Percentiles rank a stretch among this genome's conserved stretches.
Evolutionary conservation across 2,329 filamentous ascomycete species (phyloP).

Genomic region (Venturia pyrina): DNA sequence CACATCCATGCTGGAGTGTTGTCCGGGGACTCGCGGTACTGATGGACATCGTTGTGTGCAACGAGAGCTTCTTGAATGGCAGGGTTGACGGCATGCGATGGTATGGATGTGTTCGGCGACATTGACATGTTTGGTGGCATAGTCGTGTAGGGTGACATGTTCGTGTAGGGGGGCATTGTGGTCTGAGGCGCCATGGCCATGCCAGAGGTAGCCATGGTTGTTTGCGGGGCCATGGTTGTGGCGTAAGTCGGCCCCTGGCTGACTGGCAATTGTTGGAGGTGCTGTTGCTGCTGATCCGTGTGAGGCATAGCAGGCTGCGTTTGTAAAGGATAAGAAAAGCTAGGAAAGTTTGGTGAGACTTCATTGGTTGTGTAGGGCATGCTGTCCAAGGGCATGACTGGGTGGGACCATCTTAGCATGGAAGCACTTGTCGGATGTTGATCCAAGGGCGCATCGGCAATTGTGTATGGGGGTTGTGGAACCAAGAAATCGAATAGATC

Average conservation of each 20-base stretch:
- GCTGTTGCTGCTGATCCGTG: background rate
- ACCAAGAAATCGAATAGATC: conserved; percentile 7
- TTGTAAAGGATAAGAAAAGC: background rate
- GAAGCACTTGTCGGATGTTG: background rate
- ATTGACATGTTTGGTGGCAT: conserved; percentile 1
- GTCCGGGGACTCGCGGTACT: background rate
- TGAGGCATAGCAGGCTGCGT: background rate
- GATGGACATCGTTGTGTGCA: background rate
- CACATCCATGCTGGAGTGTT: background rate
- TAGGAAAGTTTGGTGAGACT: background rate
- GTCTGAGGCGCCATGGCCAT: background rate
- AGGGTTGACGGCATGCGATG: background rate
- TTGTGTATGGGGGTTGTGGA: background rate
- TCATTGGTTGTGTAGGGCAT: background rate
- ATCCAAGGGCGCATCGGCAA: background rate
- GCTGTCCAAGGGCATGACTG: background rate
- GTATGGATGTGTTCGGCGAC: background rate
- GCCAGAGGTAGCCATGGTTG: background rate
- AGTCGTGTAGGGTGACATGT: background rate
- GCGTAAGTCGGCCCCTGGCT: background rate
- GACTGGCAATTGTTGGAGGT: background rate
- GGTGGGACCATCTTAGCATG: background rate
- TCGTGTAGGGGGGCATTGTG: background rate
- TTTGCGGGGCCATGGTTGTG: background rate
- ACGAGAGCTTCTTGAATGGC: background rate